phyloP scores from a whole-genome alignment of 176 grass and related monocot genomes.

The Hyparrhenia diplandra region DNA sequence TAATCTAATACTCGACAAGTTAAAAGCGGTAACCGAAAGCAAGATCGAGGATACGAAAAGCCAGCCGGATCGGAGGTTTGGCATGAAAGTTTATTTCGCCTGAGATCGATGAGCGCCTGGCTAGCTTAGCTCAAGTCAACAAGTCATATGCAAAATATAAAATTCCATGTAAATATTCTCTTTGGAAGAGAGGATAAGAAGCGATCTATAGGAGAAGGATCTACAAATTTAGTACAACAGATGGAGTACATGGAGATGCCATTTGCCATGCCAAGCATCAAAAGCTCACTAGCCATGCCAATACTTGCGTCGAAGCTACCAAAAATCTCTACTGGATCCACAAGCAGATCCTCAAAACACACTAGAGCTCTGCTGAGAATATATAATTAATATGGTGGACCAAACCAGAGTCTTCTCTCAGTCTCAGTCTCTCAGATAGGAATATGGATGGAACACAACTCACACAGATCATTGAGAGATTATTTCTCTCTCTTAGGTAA shows the following conservation, averaged over 20 bases:
- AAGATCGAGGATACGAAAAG: conserved; percentile 36
- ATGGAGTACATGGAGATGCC: conserved; percentile 4
- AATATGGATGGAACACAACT: background rate
- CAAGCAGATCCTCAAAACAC: conserved; percentile 17
- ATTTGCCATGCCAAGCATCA: background rate
- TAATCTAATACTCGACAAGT: conserved; percentile 13
- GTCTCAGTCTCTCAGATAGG: background rate
- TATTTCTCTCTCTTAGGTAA: background rate
- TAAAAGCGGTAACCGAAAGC: conserved; percentile 45
- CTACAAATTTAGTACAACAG: background rate
- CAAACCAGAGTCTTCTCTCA: conserved; percentile 11
- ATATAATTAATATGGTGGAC: background rate
- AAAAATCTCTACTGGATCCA: background rate
- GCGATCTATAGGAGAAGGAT: conserved; percentile 26
- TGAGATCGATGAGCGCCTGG: background rate
- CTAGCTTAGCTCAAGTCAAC: conserved; percentile 19
- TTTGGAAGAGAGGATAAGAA: conserved; percentile 18
- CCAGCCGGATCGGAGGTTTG: conserved; percentile 29
- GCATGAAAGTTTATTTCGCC: conserved; percentile 28
- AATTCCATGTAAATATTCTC: background rate
- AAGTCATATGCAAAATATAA: conserved; percentile 21
- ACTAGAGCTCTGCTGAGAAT: background rate
- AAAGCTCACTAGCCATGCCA: background rate
- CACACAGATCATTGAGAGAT: background rate
- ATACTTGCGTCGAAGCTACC: conserved; percentile 20